Evolutionary conservation across 148 eudicot genomes (phyloP).

Genomic region (Cornus florida): DNA sequence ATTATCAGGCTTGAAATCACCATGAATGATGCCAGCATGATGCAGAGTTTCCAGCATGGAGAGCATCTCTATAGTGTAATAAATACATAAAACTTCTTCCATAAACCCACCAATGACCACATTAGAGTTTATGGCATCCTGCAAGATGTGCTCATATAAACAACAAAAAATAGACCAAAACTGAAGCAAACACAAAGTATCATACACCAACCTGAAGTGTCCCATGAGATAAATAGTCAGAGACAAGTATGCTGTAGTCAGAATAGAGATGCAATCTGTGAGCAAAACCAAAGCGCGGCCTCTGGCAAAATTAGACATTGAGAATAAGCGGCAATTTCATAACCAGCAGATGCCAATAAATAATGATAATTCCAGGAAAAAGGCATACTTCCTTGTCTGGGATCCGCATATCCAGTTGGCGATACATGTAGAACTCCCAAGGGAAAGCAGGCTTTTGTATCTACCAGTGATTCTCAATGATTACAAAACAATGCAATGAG

Average conservation of each 20-base stretch:
- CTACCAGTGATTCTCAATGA: constrained; percentile 39
- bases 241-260: constrained; percentile 88
- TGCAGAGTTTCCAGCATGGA: constrained; percentile 82
- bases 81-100: constrained; percentile 87
- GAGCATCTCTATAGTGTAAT: constrained; percentile 97
- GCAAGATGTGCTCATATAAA: constrained; percentile 19
- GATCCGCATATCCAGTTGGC: constrained; percentile 80
- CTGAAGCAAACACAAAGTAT: constrained; percentile 18
- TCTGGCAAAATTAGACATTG: constrained; percentile 40
- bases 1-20: constrained; percentile 98
- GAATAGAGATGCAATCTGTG: constrained; percentile 76
- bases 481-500: neutral
- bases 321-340: constrained; percentile 21
- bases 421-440: constrained; percentile 97
- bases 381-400: constrained; percentile 56
- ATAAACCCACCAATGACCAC: constrained; percentile 56
- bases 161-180: neutral
- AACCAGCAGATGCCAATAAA: neutral
- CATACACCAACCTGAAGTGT: constrained; percentile 78
- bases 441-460: constrained; percentile 89
- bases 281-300: constrained; percentile 75
- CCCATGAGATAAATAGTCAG: constrained; percentile 76
- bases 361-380: constrained; percentile 16
- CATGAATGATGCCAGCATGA: constrained; percentile 72
- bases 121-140: constrained; percentile 97